Percentiles rank a stretch among this genome's conserved stretches.
These are phyloP conservation scores for Termitomyces sp. DNA, from an alignment of 768 basidiomycete genomes.

Conservation along the genomic window DNA sequence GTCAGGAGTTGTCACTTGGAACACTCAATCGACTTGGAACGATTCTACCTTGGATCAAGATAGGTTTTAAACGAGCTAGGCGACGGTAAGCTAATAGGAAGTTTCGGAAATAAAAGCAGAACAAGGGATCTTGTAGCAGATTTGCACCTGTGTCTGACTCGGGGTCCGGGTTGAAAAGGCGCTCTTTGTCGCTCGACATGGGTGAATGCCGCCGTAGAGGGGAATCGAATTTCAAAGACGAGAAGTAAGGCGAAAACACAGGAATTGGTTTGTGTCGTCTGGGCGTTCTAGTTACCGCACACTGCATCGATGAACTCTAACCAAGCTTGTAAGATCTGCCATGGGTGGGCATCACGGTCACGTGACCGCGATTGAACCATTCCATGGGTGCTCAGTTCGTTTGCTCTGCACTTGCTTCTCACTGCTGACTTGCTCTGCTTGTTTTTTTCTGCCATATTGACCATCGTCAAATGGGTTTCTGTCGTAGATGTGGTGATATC, in stretches of 20 bases:
- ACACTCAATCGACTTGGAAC: neutral
- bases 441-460: constrained; percentile 3
- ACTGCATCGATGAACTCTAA: neutral
- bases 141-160: neutral
- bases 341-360: neutral
- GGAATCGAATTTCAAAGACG: neutral
- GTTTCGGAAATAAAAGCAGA: constrained; percentile 20
- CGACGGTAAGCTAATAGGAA: constrained; percentile 19
- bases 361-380: constrained; percentile 13
- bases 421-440: constrained; percentile 4
- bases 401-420: neutral
- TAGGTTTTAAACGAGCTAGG: constrained; percentile 26
- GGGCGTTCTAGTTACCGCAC: neutral
- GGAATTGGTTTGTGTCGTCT: neutral
- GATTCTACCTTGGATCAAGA: constrained; percentile 33
- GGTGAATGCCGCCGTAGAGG: no score
- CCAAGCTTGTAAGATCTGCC: no score
- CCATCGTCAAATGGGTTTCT: constrained; percentile 62
- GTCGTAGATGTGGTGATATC: constrained; percentile 82
- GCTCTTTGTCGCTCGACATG: neutral
- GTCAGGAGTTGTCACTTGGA: neutral
- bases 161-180: neutral
- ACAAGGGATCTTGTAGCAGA: constrained; percentile 18
- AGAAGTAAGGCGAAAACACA: constrained; percentile 9
- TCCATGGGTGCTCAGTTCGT: no score